Base-by-base conservation (phyloP, 2,329 filamentous ascomycete genomes). In the Microsporum audouinii region DNA sequence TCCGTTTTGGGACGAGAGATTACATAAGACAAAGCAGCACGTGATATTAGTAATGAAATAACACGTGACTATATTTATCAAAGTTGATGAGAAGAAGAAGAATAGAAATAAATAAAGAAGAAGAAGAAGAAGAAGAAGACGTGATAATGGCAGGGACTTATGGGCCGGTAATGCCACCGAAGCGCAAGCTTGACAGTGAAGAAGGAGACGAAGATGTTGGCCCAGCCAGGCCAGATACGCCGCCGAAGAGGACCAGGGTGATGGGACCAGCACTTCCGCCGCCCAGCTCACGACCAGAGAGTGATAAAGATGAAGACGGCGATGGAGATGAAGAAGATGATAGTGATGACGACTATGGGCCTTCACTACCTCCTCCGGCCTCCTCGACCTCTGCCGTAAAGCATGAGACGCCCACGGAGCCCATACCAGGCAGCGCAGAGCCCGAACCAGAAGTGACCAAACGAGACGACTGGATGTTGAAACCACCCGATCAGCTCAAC, bases 381-480 rank as follows among this genome's bases (percentile, higher is more conserved):
- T 27, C 57, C 53, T 23, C 47, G 2, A 27, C 63, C 60, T 29
- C 17, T 33, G 23, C 34, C 6, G 43, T 47, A 17, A 17, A 43
- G 23, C 33, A 33, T 2, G n/a, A 47, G 1, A 41, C 27, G 4
- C 14, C 36, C 34, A 59, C 39, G 7, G 17, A 3, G 39, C 38
- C 31, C 1, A 43, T 33, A 23, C 43, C 59, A 8, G 33, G 29
- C 23, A 5, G 5, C 6, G 12, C 31, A 33, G 68, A 71, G 23
- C 66, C 77, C 36, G 66, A 73, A n/a, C 61, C 72, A 63, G 80
- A 82, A 5, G 41, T 53, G 57, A 79, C 81, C 3, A 81, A 87
- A 71, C 85, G 91, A 68, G 91, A 95, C 76, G 88, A 89, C 69
- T 91, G 88, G 88, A 91, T 91, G 88, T 78, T 89, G 56, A 81